Evolutionary conservation across 2,329 filamentous ascomycete species (phyloP).

Genomic region (Sclerotiophoma versabilis): DNA sequence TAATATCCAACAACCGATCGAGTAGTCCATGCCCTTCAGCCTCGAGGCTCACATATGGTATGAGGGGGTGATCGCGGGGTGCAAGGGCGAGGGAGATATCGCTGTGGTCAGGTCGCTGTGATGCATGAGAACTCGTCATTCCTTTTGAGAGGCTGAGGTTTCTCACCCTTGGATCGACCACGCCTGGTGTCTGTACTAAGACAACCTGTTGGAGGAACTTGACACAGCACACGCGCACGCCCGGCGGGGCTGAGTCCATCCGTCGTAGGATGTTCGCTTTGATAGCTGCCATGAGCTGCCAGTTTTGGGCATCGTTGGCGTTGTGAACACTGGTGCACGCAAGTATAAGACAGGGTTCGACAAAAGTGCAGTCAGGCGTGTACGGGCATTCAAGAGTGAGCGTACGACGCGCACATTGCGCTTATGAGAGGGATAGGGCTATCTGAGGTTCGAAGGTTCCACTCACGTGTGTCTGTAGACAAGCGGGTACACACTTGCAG

Average conservation of each 20-base stretch:
- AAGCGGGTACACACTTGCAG: slow-evolving; percentile 90
- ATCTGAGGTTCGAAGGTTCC: slow-evolving; percentile 27
- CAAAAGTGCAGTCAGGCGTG: slow-evolving; percentile 24
- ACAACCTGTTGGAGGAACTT: slow-evolving; percentile 97
- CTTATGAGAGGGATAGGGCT: slow-evolving; percentile 25
- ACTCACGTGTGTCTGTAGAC: slow-evolving; percentile 95
- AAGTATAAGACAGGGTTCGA: slow-evolving; percentile 44
- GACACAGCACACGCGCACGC: slow-evolving; percentile 90
- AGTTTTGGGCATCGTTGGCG: slow-evolving; percentile 78
- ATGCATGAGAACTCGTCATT: slow-evolving; percentile 30
- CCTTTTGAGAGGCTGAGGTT: slow-evolving; percentile 12
- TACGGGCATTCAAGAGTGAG: slow-evolving; percentile 21
- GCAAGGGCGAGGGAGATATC: slow-evolving; percentile 90
- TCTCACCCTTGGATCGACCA: slow-evolving; percentile 82
- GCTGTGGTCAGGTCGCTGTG: slow-evolving; percentile 73
- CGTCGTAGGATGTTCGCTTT: slow-evolving; percentile 87
- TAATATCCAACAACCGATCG: slow-evolving; percentile 82
- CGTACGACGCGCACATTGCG: slow-evolving; percentile 24
- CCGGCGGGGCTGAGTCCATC: slow-evolving; percentile 80
- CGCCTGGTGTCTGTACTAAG: slow-evolving; percentile 85
- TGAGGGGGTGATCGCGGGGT: slow-evolving; percentile 79
- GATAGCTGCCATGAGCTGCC: slow-evolving; percentile 87
- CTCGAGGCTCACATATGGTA: slow-evolving; percentile 82
- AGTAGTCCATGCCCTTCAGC: slow-evolving; percentile 91
- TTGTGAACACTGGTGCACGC: slow-evolving; percentile 76